These are phyloP conservation scores for Daldinia bambusicola DNA, from an alignment of 495 filamentous ascomycete genomes.

Conservation along the genomic window DNA sequence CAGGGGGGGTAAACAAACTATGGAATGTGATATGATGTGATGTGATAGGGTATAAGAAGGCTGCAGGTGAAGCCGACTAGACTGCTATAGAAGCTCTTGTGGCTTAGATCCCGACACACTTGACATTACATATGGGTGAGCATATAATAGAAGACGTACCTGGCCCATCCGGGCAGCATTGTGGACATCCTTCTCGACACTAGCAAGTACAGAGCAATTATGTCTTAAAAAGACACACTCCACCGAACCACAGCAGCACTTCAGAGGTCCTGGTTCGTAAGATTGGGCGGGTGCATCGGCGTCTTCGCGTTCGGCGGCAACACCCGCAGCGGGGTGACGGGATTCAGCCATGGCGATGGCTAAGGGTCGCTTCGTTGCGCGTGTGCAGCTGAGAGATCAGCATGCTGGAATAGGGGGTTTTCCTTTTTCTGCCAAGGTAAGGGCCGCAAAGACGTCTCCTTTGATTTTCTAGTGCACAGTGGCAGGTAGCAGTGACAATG, in stretches of 20 bases:
- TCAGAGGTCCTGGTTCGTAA: constrained; percentile 40
- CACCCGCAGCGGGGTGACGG: constrained; percentile 27
- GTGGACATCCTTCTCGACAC: constrained; percentile 85
- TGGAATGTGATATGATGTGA: constrained; percentile 30
- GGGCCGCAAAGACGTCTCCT: constrained; percentile 11
- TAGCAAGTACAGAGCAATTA: constrained; percentile 79
- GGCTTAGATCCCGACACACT: constrained; percentile 10
- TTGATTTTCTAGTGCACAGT: constrained; percentile 14
- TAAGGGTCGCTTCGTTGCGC: constrained; percentile 33
- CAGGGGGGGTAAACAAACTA: constrained; percentile 18
- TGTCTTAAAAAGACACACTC: constrained; percentile 84
- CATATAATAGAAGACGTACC: constrained; percentile 62
- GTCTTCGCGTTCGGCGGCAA: constrained; percentile 31
- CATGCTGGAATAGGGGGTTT: constrained; percentile 40
- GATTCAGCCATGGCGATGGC: constrained; percentile 44
- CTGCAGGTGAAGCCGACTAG: constrained; percentile 12
- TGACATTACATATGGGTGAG: constrained; percentile 9
- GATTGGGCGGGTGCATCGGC: constrained; percentile 25
- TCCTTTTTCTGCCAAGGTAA: constrained; percentile 15
- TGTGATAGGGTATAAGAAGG: constrained; percentile 17
- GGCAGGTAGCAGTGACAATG: neutral
- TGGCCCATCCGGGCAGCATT: constrained; percentile 88
- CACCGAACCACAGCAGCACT: constrained; percentile 85
- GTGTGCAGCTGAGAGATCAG: constrained; percentile 37
- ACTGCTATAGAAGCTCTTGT: neutral